Evolutionary conservation across 768 basidiomycete species (phyloP), one percentile per base, ranked within the genome.

Genomic region (Dacryopinax spathularia): DNA sequence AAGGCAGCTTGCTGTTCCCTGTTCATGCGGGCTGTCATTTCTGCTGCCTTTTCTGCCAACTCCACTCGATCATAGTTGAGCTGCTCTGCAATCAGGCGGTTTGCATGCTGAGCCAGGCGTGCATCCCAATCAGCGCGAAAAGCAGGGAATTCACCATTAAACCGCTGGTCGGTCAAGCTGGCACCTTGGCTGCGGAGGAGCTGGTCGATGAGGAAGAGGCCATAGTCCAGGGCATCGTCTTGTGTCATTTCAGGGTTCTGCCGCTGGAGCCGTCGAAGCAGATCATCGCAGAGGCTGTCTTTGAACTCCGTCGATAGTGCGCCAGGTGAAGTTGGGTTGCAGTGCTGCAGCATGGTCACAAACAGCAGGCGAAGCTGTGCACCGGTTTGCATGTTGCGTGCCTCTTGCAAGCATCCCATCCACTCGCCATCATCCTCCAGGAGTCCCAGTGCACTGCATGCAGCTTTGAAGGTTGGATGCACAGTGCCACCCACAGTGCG

Each of bases 401-500:
- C 81, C 44, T 80, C 79, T 20, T 69, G 6, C 0, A 83, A 64
- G 66, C 80, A 79, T 27, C 60, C 63, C 18, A 72, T 67, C 67
- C 78, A 72, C 65, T 82, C 81, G 35, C 74, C 69, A 43, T 77
- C 71, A 74, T 80, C 75, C 35, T 72, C 73, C 3, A 82, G 70
- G 0, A 82, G 73, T 0, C 78, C 79, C 5, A 61, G 59, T 25
- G 73, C 73, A 16, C 71, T 20, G 62, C 80, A 82, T 1, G 79
- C 79, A 0, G 73, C 75, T 33, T 72, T 68, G 60, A 77, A 81
- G 0, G 74, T 75, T 0, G 65, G 61, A 70, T 68, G 35, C 15
- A 39, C 0, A 12, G 43, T 31, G 12, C 48, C 69, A 61, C 65
- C 56, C 13, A 70, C 59, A 34, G 69, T 66, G 3, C 61, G 48